phyloP scores from a whole-genome alignment of 1,284 basidiomycete genomes.

The Fomes fomentarius region DNA sequence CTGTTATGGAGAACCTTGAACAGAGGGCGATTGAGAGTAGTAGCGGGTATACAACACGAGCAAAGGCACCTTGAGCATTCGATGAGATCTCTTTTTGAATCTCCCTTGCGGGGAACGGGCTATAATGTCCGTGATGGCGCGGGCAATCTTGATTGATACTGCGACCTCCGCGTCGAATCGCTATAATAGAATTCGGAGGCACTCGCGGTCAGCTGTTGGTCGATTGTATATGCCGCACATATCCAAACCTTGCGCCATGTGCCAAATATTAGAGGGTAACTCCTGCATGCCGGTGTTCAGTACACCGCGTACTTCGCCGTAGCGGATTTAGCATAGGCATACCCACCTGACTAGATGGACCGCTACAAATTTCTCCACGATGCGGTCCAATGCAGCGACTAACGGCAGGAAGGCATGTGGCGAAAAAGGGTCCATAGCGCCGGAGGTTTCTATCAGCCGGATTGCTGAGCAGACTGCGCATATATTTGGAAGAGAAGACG shows the following conservation, averaged over 20 bases:
- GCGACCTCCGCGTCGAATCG: constrained; percentile 56
- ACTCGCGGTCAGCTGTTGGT: no score
- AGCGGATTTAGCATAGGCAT: background rate
- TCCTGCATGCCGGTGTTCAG: constrained; percentile 41
- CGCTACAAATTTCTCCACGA: constrained; percentile 55
- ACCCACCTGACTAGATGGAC: constrained; percentile 63
- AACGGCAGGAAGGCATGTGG: constrained; percentile 30
- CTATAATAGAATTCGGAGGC: no score
- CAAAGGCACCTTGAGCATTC: constrained; percentile 60
- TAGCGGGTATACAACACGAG: no score
- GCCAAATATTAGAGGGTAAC: constrained; percentile 77
- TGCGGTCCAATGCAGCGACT: constrained; percentile 48
- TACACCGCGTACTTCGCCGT: background rate
- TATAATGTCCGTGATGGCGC: constrained; percentile 54
- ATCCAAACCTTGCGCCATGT: constrained; percentile 57
- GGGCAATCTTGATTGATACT: constrained; percentile 52
- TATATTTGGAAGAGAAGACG: background rate
- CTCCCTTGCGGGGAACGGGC: constrained; percentile 49
- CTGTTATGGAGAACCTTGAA: constrained; percentile 8
- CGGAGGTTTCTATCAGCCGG: constrained; percentile 7
- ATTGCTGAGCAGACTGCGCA: background rate
- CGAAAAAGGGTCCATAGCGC: constrained; percentile 27
- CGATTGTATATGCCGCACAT: background rate
- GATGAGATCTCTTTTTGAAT: constrained; percentile 48
- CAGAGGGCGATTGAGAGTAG: no score